Percentiles rank a stretch among this genome's conserved stretches.
Conservation (phyloP, 1,284 basidiomycete genomes). For the Moesziomyces parantarcticus region DNA sequence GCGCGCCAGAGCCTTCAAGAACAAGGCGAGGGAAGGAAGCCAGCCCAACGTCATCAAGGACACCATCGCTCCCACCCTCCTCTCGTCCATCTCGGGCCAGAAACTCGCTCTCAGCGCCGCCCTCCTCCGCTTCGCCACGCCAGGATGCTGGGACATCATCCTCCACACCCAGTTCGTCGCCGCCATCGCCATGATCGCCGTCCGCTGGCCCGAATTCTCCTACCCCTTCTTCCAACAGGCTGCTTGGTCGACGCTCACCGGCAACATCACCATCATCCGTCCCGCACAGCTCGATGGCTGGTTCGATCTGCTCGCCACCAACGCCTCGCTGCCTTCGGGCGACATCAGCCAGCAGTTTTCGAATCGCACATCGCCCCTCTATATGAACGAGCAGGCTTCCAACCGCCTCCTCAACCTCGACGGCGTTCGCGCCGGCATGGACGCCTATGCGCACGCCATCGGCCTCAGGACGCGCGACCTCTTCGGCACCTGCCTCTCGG, state of each 20-base stretch:
- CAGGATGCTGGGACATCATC: constrained; percentile 89
- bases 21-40: constrained; percentile 59
- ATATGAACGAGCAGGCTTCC: constrained; percentile 76
- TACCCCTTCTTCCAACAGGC: constrained; percentile 72
- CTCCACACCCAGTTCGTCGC: constrained; percentile 85
- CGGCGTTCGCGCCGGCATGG: constrained; percentile 73
- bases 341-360: constrained; percentile 72
- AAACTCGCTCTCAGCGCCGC: constrained; percentile 84
- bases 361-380: constrained; percentile 80
- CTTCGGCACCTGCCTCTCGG: constrained; percentile 82
- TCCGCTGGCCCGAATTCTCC: constrained; percentile 90
- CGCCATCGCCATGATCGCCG: constrained; percentile 87
- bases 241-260: constrained; percentile 68
- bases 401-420: constrained; percentile 77
- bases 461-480: constrained; percentile 84
- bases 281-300: constrained; percentile 13
- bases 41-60: constrained; percentile 56
- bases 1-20: constrained; percentile 46
- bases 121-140: constrained; percentile 89
- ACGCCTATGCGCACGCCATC: constrained; percentile 81
- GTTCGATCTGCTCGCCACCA: constrained; percentile 41
- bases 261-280: constrained; percentile 52
- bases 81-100: constrained; percentile 90
- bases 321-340: constrained; percentile 50
- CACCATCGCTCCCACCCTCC: constrained; percentile 69